Percentiles rank a stretch among this genome's conserved stretches.
Conservation (phyloP, 768 basidiomycete genomes). For the Amanita pseudoporphyria region DNA sequence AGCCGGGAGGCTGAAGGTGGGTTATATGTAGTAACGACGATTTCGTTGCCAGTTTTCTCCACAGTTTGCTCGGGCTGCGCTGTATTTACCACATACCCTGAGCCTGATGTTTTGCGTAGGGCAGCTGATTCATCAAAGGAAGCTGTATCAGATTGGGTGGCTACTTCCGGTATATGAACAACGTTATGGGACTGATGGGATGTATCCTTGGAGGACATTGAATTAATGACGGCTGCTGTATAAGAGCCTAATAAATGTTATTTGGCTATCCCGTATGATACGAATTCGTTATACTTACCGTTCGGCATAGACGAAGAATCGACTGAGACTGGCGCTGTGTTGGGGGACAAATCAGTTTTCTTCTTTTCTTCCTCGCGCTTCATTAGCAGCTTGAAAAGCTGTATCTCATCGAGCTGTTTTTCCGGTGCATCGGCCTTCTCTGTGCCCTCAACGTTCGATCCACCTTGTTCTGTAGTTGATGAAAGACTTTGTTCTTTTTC, state of each 20-base stretch:
- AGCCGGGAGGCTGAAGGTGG: slow-evolving; percentile 43
- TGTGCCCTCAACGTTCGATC: slow-evolving; percentile 9
- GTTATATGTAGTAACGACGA: slow-evolving; percentile 25
- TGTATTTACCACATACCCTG: slow-evolving; percentile 5
- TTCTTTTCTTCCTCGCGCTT: slow-evolving; percentile 58
- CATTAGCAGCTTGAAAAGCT: slow-evolving; percentile 77
- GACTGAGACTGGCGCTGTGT: slow-evolving; percentile 5
- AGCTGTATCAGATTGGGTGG: not conserved
- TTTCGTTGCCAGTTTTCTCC: slow-evolving; percentile 1
- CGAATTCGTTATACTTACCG: not conserved
- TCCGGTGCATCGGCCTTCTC: slow-evolving; percentile 19
- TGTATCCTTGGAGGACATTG: not conserved
- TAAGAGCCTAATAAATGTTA: not conserved
- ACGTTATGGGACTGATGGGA: not conserved
- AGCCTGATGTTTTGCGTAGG: not conserved
- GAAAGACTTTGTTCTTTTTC: slow-evolving; percentile 11
- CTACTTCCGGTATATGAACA: not conserved
- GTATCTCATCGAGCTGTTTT: slow-evolving; percentile 67
- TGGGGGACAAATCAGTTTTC: slow-evolving; percentile 17
- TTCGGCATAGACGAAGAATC: not conserved
- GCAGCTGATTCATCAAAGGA: not conserved
- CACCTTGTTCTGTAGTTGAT: slow-evolving; percentile 2
- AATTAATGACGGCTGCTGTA: not conserved
- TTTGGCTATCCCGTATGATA: not conserved
- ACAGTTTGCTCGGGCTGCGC: slow-evolving; percentile 9